Base-by-base conservation (phyloP, 306 rosid genomes). In the Urtica urens region DNA sequence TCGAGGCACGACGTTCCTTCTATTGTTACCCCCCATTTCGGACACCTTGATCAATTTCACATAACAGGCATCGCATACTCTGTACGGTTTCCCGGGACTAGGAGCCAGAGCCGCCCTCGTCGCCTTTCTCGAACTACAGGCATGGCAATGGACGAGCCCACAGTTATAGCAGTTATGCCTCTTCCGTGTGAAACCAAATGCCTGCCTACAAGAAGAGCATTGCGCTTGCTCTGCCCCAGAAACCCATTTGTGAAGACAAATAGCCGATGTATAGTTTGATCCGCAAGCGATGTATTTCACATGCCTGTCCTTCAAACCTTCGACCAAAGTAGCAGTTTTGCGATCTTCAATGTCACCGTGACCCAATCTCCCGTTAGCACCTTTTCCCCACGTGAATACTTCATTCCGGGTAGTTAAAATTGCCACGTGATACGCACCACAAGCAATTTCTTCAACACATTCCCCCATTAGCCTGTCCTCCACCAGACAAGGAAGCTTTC, bases 311-410 rank as follows among this genome's bases (percentile, higher is more conserved):
- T 77, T 92, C 62, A 92, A 73, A 14, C 82, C 92, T 70, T 92
- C 99, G 47, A 92, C 94, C 49, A 92, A 33, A 9, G 83, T 73
- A 3, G 99, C 95, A n/a, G 63, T 42, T 62, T 92, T 92, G 33
- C 94, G 71, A 92, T 92, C 99, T 76, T 85, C 99, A 53, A 81
- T 19, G 59, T 90, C 99, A 24, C 99, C 99, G 53, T 92, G 99
- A 59, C 99, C 99, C 71, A 92, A 71, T 71, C 99, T 82, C 62
- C 99, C 99, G 72, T 85, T 92, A 53, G 95, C 93, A 58, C 99
- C 99, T 74, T 92, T 92, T 46, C 99, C 99, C 99, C 99, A 92
- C 2, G 99, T 92, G 70, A 68, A 92, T 72, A 92, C 94, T 76
- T 92, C 99, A 85, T 92, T 85, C 72, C 71, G 66, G 35, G 92